phyloP scores from a whole-genome alignment of 2,329 filamentous ascomycete species.

The Trichophyton schoenleinii region DNA sequence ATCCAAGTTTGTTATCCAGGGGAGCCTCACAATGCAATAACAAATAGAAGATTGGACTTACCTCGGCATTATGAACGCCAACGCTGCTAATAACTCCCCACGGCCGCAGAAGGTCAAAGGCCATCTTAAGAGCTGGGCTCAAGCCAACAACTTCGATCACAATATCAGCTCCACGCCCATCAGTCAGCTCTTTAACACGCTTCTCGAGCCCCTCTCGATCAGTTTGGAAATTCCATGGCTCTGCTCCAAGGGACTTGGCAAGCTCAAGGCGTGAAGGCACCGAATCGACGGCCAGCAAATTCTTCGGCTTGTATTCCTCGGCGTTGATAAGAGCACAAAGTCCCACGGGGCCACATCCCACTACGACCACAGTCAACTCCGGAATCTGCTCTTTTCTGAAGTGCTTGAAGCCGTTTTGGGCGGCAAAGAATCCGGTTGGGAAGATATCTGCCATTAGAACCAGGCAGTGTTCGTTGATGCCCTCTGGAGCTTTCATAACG shows the following conservation, averaged over 20 bases:
- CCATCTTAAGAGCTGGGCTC: conserved; percentile 55
- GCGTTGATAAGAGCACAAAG: conserved; percentile 72
- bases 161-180: conserved; percentile 72
- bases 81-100: conserved; percentile 65
- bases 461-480: conserved; percentile 59
- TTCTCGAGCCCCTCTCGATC: conserved; percentile 53
- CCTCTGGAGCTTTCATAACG: conserved; percentile 58
- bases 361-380: conserved; percentile 60
- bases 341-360: conserved; percentile 78
- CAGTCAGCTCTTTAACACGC: conserved; percentile 60
- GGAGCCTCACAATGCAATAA: neutral
- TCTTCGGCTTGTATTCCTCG: conserved; percentile 60
- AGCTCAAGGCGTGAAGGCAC: conserved; percentile 62
- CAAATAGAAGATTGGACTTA: conserved; percentile 23
- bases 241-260: conserved; percentile 62
- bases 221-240: conserved; percentile 65
- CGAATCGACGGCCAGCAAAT: conserved; percentile 67
- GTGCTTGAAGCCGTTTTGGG: conserved; percentile 60
- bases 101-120: conserved; percentile 57
- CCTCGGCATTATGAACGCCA: conserved; percentile 62
- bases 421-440: conserved; percentile 71
- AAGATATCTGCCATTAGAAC: conserved; percentile 91
- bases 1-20: neutral
- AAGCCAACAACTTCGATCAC: conserved; percentile 68
- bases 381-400: conserved; percentile 45